Conservation (phyloP, 2,329 filamentous ascomycete genomes). For the Fusarium tricinctum region DNA sequence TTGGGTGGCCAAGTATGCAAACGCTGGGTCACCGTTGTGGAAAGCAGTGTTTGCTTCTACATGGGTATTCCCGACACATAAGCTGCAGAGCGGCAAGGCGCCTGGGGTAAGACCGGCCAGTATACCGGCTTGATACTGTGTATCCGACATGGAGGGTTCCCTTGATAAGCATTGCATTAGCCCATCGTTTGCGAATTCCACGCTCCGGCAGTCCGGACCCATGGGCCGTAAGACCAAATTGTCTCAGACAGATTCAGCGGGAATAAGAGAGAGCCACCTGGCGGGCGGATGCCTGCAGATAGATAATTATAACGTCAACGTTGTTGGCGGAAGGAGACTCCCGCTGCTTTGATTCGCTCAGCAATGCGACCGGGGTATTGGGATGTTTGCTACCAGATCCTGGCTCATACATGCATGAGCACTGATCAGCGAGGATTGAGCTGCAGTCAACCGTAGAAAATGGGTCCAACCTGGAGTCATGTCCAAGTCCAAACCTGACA, state of each 20-base stretch:
- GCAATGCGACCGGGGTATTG: slow-evolving; percentile 14
- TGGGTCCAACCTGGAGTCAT: slow-evolving; percentile 4
- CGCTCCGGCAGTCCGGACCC: slow-evolving; percentile 33
- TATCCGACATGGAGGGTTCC: slow-evolving; percentile 10
- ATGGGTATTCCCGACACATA: slow-evolving; percentile 22
- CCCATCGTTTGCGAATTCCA: slow-evolving; percentile 25
- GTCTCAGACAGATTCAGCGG: slow-evolving; percentile 9
- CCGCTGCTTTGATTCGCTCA: slow-evolving; percentile 18
- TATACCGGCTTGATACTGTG: slow-evolving; percentile 16
- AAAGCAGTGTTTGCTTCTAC: slow-evolving; percentile 22
- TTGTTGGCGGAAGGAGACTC: background rate
- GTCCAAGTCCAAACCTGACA: slow-evolving; percentile 7
- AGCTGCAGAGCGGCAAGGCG: slow-evolving; percentile 22
- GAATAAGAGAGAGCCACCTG: slow-evolving; percentile 9
- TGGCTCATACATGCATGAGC: slow-evolving; percentile 26
- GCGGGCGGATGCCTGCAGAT: slow-evolving; percentile 24
- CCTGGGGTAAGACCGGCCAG: slow-evolving; percentile 27
- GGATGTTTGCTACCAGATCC: slow-evolving; percentile 31
- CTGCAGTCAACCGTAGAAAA: slow-evolving; percentile 27
- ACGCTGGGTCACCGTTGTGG: background rate
- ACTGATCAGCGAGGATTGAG: slow-evolving; percentile 31
- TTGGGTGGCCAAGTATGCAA: slow-evolving; percentile 9
- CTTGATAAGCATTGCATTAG: slow-evolving; percentile 40
- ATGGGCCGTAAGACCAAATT: slow-evolving; percentile 14
- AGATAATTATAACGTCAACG: slow-evolving; percentile 16